These are phyloP conservation scores for Yamadazyma spencermartinsiae DNA, from an alignment of 1,139 yeast species.

Conservation along the genomic window DNA sequence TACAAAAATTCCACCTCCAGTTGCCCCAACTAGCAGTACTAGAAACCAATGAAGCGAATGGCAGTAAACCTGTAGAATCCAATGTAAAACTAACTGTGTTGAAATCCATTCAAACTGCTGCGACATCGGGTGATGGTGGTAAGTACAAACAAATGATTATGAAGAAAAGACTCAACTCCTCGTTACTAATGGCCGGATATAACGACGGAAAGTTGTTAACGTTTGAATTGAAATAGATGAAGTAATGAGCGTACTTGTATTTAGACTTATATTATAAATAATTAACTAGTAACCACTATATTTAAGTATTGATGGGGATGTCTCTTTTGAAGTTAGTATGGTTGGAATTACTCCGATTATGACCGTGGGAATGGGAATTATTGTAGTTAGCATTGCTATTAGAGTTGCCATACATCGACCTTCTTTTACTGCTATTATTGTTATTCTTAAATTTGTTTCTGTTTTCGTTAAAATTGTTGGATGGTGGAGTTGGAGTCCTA, in stretches of 20 bases:
- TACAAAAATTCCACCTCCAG: constrained; percentile 13
- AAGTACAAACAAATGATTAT: constrained; percentile 19
- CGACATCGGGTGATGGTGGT: constrained; percentile 3
- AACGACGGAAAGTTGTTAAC: constrained; percentile 35
- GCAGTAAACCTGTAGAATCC: constrained; percentile 11
- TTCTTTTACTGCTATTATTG: constrained; percentile 16
- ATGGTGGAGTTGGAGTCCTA: constrained; percentile 31
- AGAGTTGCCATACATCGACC: constrained; percentile 16
- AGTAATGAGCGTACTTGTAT: constrained; percentile 1
- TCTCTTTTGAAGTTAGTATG: constrained; percentile 10
- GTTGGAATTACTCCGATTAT: constrained; percentile 1
- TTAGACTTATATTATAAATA: constrained; percentile 9
- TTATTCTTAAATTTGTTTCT: constrained; percentile 11
- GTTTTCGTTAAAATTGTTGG: constrained; percentile 12
- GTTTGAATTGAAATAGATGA: constrained; percentile 8
- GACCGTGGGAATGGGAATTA: constrained; percentile 5
- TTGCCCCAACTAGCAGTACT: constrained; percentile 18
- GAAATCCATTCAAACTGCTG: constrained; percentile 4
- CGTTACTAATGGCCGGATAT: constrained; percentile 34
- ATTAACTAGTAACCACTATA: background rate
- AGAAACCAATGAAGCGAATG: constrained; percentile 11
- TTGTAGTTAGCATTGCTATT: constrained; percentile 8
- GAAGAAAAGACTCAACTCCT: constrained; percentile 12
- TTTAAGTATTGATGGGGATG: constrained; percentile 9
- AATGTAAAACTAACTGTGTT: constrained; percentile 19